A percentile compares a stretch with the other conserved stretches of the same genome.
These are phyloP conservation scores for Penicillium sp. DNA, from an alignment of 2,329 filamentous ascomycete genomes.

Conservation along the genomic window DNA sequence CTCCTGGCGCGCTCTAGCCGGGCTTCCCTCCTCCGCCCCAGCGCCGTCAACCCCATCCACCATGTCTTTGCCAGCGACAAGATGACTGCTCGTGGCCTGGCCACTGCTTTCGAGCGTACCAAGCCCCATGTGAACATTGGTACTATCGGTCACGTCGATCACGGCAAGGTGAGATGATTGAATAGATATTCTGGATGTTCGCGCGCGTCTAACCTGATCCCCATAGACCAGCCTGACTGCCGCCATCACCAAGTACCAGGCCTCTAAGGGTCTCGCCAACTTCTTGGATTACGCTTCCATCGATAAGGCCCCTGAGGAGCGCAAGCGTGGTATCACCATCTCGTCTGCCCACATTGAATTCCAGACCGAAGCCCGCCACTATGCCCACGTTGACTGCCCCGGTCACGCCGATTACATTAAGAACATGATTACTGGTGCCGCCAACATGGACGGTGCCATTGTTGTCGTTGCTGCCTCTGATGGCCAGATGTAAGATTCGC, in stretches of 20 bases:
- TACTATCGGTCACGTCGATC: constrained; percentile 99
- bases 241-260: constrained; percentile 97
- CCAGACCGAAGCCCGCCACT: constrained; percentile 88
- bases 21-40: constrained; percentile 67
- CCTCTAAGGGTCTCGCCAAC: constrained; percentile 87
- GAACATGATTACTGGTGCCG: constrained; percentile 99
- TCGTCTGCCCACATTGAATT: constrained; percentile 99
- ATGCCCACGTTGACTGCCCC: constrained; percentile 99
- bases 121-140: constrained; percentile 99
- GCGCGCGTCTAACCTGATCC: constrained; percentile 17
- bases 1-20: constrained; percentile 82
- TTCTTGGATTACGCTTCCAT: constrained; percentile 98
- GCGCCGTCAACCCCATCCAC: constrained; percentile 73
- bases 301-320: constrained; percentile 98
- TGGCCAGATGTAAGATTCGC: constrained; percentile 75
- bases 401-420: constrained; percentile 99
- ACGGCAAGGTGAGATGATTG: constrained; percentile 76
- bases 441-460: constrained; percentile 98
- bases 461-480: constrained; percentile 98
- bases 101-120: constrained; percentile 72
- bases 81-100: constrained; percentile 55
- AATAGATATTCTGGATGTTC: constrained; percentile 3
- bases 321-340: constrained; percentile 99
- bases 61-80: constrained; percentile 49
- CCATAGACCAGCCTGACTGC: constrained; percentile 91